Evolutionary conservation across 495 filamentous ascomycete genomes (phyloP), one percentile per base, ranked within the genome.

Genomic region (Aspergillus ellipticus): DNA sequence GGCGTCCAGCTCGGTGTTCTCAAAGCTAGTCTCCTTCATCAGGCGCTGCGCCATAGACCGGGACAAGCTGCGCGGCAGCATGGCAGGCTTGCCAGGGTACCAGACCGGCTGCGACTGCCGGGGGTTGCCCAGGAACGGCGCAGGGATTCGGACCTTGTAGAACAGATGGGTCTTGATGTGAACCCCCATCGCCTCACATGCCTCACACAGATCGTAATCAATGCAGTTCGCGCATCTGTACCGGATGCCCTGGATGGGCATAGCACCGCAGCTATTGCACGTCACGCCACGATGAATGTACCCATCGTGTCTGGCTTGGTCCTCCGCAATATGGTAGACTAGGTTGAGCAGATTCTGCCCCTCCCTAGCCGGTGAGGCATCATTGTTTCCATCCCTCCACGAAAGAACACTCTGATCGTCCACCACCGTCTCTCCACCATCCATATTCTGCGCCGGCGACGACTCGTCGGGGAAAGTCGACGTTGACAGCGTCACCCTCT

Each of bases 131-230:
- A 89, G 71, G 57, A 83, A 86, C 0, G 88, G 85, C 3, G 84
- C 82, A 6, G 89, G 89, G 35, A 92, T 86, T 13, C 82, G 81
- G 53, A 92, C 86, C 70, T 97, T 97, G 77, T 93, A 96, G 77
- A 98, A 96, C 42, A 98, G 76, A 73, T 98, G 94, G 0, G 92
- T 96, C 71, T 93, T 96, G 57, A 80, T 84, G 66, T 99, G 95
- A 0, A 90, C 76, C 50, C 88, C 84, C 67, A 89, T 84, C 4
- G 88, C 84, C 71, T 97, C 92, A 66, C 92, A 97, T 8, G 82
- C 85, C 68, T 95, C 89, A 71, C 89, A 96, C 16, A 93, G 83
- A 67, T 97, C 92, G 56, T 89, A 97, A 65, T 97, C 92, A 55
- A 85, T 81, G 64, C 92, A 97, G 72, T 96, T 97, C 51, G 89